phyloP scores from a whole-genome alignment of 257 asterid genomes.

The Misopates orontium region DNA sequence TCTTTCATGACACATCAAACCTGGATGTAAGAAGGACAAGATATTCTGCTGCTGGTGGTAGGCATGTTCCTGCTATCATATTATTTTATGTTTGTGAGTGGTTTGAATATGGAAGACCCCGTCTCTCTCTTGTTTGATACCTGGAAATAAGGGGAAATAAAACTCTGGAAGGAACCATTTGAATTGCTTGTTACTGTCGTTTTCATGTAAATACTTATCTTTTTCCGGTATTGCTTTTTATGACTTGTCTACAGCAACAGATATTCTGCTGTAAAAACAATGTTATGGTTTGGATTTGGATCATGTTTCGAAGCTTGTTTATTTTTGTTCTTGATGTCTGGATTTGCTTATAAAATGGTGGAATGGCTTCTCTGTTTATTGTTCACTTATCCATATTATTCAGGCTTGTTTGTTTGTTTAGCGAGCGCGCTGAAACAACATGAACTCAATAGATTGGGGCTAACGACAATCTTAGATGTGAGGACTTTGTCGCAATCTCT shows the following conservation, averaged over 20 bases:
- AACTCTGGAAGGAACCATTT: slow-evolving; percentile 29
- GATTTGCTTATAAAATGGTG: background rate
- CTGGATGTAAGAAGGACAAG: slow-evolving; percentile 51
- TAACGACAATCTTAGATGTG: no score
- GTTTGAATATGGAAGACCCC: slow-evolving; percentile 28
- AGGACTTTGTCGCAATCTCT: no score
- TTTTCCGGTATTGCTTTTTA: slow-evolving; percentile 23
- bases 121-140: slow-evolving; percentile 28
- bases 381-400: background rate
- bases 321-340: background rate
- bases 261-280: slow-evolving; percentile 35
- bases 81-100: slow-evolving; percentile 27
- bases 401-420: no score
- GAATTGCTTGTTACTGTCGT: slow-evolving; percentile 30
- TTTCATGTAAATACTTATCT: slow-evolving; percentile 45
- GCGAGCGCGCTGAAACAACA: no score
- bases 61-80: slow-evolving; percentile 24
- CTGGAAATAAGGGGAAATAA: slow-evolving; percentile 43
- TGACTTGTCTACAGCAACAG: slow-evolving; percentile 28
- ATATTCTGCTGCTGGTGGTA: slow-evolving; percentile 11
- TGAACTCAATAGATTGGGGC: no score
- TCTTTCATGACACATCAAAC: slow-evolving; percentile 44
- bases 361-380: background rate
- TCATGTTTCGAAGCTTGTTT: slow-evolving; percentile 4
- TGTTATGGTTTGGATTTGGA: slow-evolving; percentile 28